phyloP scores from a whole-genome alignment of 2,329 filamentous ascomycete species.

The Helotiales sp. region DNA sequence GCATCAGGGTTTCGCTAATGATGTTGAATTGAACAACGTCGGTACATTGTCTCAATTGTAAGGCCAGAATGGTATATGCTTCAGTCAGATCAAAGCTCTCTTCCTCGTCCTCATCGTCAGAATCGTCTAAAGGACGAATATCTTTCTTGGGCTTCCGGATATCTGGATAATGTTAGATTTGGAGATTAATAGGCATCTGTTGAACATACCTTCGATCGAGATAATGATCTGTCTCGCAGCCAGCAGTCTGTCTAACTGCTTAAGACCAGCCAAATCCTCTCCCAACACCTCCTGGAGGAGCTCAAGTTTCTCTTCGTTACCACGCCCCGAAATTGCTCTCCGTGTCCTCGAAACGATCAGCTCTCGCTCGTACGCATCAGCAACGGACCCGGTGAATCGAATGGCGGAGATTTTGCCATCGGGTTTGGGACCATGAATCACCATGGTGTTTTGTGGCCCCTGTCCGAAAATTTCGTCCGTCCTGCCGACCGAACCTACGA shows the following conservation, averaged over 20 bases:
- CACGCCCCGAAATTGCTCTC: conserved; percentile 21
- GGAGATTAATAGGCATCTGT: background rate
- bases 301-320: conserved; percentile 34
- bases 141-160: conserved; percentile 18
- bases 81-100: conserved; percentile 34
- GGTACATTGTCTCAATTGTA: conserved; percentile 32
- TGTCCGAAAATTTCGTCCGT: conserved; percentile 24
- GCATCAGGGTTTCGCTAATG: conserved; percentile 40
- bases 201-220: conserved; percentile 37
- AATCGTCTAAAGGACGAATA: background rate
- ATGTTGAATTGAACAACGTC: conserved; percentile 40
- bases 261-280: conserved; percentile 11
- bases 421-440: conserved; percentile 19
- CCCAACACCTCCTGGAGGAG: conserved; percentile 33
- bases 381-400: conserved; percentile 25
- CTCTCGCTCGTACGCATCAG: conserved; percentile 32
- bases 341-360: conserved; percentile 29
- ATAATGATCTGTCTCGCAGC: conserved; percentile 35
- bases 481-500: conserved; percentile 17
- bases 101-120: conserved; percentile 21
- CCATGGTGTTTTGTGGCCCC: conserved; percentile 35
- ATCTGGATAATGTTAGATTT: conserved; percentile 32
- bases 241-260: conserved; percentile 37
- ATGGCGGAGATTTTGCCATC: background rate
- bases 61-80: conserved; percentile 36